Base-by-base conservation (phyloP, 1,139 yeast genomes). In the Yamadazyma atlantica region DNA sequence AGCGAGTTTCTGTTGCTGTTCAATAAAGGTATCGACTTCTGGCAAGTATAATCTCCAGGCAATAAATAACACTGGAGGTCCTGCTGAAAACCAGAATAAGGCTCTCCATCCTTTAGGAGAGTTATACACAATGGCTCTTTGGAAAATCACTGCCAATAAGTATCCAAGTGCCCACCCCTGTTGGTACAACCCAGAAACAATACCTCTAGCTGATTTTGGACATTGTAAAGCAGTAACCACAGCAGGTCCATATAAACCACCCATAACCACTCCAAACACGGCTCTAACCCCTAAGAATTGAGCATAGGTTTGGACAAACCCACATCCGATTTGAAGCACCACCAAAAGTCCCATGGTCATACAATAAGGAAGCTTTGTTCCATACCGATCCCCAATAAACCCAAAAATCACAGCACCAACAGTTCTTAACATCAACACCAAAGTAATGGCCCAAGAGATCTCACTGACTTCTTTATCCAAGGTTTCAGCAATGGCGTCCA, bases 61-160 rank as follows among this genome's bases (percentile, higher is more conserved):
- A 19, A 66, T 54, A 34, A 66, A 56, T 19, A 66, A 38, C 3
- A 64, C 58, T 8, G 70, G 67, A 14, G 62, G 59, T 18, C 90
- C 85, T 18, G 92, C 80, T 36, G 85, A 78, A 52, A 87, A 84
- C 89, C 94, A 85, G 59, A 81, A 83, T 46, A 85, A 67, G 1
- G 88, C 75, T 54, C 94, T 73, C 95, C 95, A 86, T 1, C 77
- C 73, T 29, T 60, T 54, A 2, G 57, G 44, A 8, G 67, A 57
- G 33, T 58, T 64, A 39, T 62, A 62, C 21, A 57, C 60, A 36
- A 68, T 50, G 16, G 72, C 73, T 45, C 74, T 55, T 46, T 62
- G 66, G 54, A 69, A 69, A n/a, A 67, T 44, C 16, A 67, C 73
- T 2, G 66, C 73, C 33, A 69, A 53, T 26, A 69, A 59, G 41